A percentile compares a stretch with the other conserved stretches of the same genome.
These are phyloP conservation scores for Mollisiaceae sp. DNA, from an alignment of 2,329 filamentous ascomycete genomes.

Conservation along the genomic window DNA sequence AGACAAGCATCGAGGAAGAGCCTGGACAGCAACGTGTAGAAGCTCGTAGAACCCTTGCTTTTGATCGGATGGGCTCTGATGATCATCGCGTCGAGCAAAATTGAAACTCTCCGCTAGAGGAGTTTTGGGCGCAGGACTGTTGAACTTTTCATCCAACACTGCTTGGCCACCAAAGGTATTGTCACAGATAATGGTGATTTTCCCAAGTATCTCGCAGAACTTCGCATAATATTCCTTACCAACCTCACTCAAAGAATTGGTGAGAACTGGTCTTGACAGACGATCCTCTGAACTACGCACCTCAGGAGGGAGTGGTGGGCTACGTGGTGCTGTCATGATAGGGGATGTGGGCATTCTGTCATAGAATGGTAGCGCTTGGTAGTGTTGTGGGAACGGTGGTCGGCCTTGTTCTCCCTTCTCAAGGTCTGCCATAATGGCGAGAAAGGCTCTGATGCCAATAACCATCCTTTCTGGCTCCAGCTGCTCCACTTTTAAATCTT, in stretches of 20 bases:
- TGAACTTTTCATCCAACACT: slow-evolving; percentile 93
- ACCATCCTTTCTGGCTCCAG: slow-evolving; percentile 96
- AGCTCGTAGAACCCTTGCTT: slow-evolving; percentile 96
- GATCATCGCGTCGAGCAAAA: slow-evolving; percentile 83
- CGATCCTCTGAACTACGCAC: slow-evolving; percentile 60
- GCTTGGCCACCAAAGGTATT: slow-evolving; percentile 97
- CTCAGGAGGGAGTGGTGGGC: slow-evolving; percentile 32
- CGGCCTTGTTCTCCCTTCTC: slow-evolving; percentile 79
- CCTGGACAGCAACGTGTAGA: slow-evolving; percentile 92
- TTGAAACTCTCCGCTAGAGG: slow-evolving; percentile 94
- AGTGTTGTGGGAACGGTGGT: slow-evolving; percentile 84
- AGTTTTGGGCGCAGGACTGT: slow-evolving; percentile 84
- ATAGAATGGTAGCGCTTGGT: slow-evolving; percentile 46
- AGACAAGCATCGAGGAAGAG: slow-evolving; percentile 90
- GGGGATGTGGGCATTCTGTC: slow-evolving; percentile 58
- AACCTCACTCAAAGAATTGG: slow-evolving; percentile 70
- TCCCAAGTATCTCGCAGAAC: slow-evolving; percentile 94
- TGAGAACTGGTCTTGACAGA: slow-evolving; percentile 68
- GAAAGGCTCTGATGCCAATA: slow-evolving; percentile 92
- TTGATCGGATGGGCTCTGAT: slow-evolving; percentile 73
- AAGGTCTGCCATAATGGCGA: slow-evolving; percentile 90
- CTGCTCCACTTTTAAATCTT: slow-evolving; percentile 75
- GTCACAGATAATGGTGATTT: slow-evolving; percentile 95
- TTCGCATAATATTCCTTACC: slow-evolving; percentile 85
- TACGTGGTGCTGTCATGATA: slow-evolving; percentile 48